These are phyloP conservation scores for Blastobotrys mokoenaii DNA, from an alignment of 805 yeast genomes.

Conservation along the genomic window DNA sequence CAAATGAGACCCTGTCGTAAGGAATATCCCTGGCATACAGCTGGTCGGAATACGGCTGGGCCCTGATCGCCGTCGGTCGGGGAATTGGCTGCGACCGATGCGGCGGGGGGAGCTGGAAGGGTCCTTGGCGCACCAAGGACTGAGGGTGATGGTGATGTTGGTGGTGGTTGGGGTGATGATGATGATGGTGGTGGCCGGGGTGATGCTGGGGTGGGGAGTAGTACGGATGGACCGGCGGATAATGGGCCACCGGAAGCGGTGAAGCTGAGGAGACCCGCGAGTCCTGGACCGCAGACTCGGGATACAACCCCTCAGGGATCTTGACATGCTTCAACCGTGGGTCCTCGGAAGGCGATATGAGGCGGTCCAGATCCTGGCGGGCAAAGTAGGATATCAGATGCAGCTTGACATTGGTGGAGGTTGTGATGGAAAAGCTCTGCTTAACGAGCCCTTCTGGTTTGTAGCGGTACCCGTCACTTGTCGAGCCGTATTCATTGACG, in stretches of 20 bases:
- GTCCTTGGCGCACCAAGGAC: constrained; percentile 4
- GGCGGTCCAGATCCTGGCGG: constrained; percentile 20
- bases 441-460: constrained; percentile 51
- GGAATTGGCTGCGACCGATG: constrained; percentile 3
- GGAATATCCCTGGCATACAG: constrained; percentile 20
- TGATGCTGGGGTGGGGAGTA: constrained; percentile 2
- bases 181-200: constrained; percentile 10
- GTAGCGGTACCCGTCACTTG: constrained; percentile 30
- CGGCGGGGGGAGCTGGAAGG: not conserved
- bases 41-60: constrained; percentile 6
- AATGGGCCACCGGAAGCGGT: not conserved
- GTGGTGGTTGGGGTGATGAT: constrained; percentile 5
- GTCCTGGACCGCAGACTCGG: constrained; percentile 24
- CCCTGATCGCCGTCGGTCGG: not conserved
- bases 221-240: not conserved
- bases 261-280: constrained; percentile 6
- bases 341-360: constrained; percentile 36
- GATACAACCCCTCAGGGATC: constrained; percentile 32
- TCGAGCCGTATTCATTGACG: constrained; percentile 1
- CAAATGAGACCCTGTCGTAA: constrained; percentile 17
- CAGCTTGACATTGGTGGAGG: constrained; percentile 43
- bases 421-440: constrained; percentile 52
- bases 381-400: constrained; percentile 55
- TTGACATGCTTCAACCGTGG: constrained; percentile 28
- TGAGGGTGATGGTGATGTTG: constrained; percentile 1